Evolutionary conservation across 1,284 basidiomycete species (phyloP).

Genomic region (Coniferiporia weirii): DNA sequence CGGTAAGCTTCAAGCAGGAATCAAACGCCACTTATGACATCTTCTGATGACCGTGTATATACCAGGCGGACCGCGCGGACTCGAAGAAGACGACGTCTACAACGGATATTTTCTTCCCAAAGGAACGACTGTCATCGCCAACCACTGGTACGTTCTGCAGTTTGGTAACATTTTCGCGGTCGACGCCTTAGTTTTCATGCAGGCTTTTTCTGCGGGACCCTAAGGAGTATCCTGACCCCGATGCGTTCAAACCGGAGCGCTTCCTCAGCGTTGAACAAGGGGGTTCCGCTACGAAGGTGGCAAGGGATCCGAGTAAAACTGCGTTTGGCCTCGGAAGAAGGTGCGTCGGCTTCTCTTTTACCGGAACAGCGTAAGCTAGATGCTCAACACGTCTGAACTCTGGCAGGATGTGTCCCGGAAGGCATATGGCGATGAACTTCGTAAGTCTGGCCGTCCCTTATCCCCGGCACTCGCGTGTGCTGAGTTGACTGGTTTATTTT

Average conservation of each 20-base stretch:
- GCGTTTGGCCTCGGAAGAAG: conserved; percentile 1
- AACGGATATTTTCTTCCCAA: conserved; percentile 8
- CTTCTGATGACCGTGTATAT: neutral
- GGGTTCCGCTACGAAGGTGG: neutral
- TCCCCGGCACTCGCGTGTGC: too few relatives aligned
- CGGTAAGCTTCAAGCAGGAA: neutral
- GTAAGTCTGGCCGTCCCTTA: neutral
- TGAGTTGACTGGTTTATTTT: too few relatives aligned
- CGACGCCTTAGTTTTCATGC: neutral
- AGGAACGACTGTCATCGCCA: neutral
- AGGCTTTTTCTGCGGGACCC: conserved; percentile 19
- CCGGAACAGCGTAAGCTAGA: neutral
- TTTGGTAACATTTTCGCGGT: neutral
- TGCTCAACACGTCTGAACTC: neutral
- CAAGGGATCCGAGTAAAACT: neutral
- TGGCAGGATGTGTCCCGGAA: neutral
- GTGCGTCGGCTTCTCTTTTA: neutral
- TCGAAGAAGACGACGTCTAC: conserved; percentile 9
- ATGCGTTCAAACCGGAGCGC: conserved; percentile 21
- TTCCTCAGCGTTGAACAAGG: conserved; percentile 3
- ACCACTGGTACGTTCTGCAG: neutral
- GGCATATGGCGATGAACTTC: conserved; percentile 1
- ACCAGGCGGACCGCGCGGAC: too few relatives aligned
- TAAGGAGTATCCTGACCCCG: conserved; percentile 17
- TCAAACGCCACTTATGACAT: neutral